Evolutionary conservation across 2,329 filamentous ascomycete genomes (phyloP), one percentile per base, ranked within the genome.

Genomic region (Achaetomium macrosporum): DNA sequence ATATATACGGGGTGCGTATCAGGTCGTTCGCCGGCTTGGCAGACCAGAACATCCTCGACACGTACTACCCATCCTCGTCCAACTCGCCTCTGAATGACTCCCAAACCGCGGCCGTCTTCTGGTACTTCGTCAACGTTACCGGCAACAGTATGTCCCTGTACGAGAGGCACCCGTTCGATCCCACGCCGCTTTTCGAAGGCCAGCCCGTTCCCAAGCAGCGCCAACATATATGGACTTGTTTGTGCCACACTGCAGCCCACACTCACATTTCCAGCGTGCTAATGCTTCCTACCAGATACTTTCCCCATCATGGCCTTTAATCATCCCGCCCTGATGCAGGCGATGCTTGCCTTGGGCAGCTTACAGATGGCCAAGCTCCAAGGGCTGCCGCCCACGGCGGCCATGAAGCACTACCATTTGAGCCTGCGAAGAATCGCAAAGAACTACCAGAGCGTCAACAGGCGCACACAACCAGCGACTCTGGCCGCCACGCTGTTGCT

Each of bases 341-440:
- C 91, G 9, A 95, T 97, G 69, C 80, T 97, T 35, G 92, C 92
- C 0, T 69, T 96, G 35, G 85, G 87, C 20, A 92, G 88, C 67
- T 71, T 96, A 40, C 92, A 97, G 63, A 91, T 96, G 63, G 87
- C 92, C 29, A 88, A 87, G 61, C 75, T 95, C 5, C 87, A 95
- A 64, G 76, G 79, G 29, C 81, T 82, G 2, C 86, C 88, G 0
- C 79, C 84, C 1, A 91, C 87, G 0, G 85, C 90, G 9, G 92
- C 91, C 0, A 81, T 93, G 64, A 91, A 93, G 64, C 93, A 99
- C 67, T 97, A 97, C 59, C 89, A 93, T 52, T 84, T 91, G 60
- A 85, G 91, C 10, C 74, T 96, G 43, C 84, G 90, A 57, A 76
- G 88, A 39, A 79, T 96, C 15, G 85, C 88, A 7, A 84, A 82